Conservation (phyloP, 108 stramenopile genomes). For the Phaeodactylum tricornutum region DNA sequence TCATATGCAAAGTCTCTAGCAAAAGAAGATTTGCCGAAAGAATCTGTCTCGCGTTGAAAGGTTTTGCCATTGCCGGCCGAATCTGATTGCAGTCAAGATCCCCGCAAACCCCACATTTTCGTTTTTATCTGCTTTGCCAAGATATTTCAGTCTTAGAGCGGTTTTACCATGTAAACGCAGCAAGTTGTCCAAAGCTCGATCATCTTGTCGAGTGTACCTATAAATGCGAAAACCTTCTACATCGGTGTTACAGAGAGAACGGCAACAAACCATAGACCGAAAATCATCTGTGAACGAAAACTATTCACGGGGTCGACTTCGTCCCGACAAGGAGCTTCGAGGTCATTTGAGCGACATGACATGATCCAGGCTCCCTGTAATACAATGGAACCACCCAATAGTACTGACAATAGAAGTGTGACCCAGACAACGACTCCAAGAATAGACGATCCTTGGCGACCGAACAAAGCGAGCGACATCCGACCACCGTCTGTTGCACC, state of each 20-base stretch:
- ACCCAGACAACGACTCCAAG: conserved; percentile 38
- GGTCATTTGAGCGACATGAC: too few species aligned
- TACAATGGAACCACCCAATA: conserved; percentile 28
- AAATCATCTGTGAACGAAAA: conserved; percentile 25
- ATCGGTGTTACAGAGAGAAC: conserved; percentile 33
- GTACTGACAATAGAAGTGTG: conserved; percentile 27
- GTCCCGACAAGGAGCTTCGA: conserved; percentile 45
- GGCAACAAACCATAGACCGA: conserved; percentile 39
- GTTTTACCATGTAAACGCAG: too few species aligned
- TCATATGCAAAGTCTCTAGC: too few species aligned
- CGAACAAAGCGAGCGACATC: conserved; percentile 48
- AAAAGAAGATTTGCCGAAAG: too few species aligned
- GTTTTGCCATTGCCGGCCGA: neutral
- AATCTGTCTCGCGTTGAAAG: neutral
- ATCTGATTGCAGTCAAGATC: neutral
- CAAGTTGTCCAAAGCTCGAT: too few species aligned
- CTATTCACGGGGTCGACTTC: conserved; percentile 33
- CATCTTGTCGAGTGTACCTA: too few species aligned
- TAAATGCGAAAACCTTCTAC: too few species aligned
- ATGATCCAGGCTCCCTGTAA: conserved; percentile 21
- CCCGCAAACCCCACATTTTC: neutral
- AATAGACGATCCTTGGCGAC: conserved; percentile 44
- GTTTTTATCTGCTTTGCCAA: too few species aligned
- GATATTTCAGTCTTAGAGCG: too few species aligned
- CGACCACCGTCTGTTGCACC: conserved; percentile 70